phyloP scores from a whole-genome alignment of 345 rosid species.

The Murraya koenigii region DNA sequence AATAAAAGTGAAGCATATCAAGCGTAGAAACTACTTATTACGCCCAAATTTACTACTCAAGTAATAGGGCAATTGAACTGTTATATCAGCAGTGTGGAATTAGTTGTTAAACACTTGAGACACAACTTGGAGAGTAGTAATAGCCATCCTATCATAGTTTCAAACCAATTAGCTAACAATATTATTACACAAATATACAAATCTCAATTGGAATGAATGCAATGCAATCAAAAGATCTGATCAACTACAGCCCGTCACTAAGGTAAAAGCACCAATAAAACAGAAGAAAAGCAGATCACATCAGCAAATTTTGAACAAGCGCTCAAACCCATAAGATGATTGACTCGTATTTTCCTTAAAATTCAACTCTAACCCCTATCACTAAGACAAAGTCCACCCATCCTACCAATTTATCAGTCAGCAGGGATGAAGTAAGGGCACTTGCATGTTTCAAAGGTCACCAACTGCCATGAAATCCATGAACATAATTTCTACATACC shows the following conservation, averaged over 20 bases:
- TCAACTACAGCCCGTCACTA: background rate
- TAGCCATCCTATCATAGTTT: background rate
- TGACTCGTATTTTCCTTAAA: background rate
- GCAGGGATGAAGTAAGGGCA: background rate
- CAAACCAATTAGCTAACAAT: background rate
- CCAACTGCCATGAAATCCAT: background rate
- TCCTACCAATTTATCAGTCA: constrained; percentile 1
- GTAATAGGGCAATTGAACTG: background rate
- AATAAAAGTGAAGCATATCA: background rate
- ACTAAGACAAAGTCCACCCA: background rate
- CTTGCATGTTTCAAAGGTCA: constrained; percentile 3
- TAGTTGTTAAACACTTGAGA: background rate
- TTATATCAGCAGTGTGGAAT: background rate
- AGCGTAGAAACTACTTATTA: background rate
- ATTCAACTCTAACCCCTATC: background rate
- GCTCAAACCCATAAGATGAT: background rate
- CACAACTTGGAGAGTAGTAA: background rate
- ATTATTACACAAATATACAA: background rate
- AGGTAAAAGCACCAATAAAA: background rate
- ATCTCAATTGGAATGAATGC: background rate
- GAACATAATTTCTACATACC: background rate
- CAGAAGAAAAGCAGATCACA: background rate
- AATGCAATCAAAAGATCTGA: background rate
- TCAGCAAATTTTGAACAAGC: background rate
- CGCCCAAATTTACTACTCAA: background rate